Evolutionary conservation across 73 alveolate species (phyloP).

Genomic region (Effrenium voratum): DNA sequence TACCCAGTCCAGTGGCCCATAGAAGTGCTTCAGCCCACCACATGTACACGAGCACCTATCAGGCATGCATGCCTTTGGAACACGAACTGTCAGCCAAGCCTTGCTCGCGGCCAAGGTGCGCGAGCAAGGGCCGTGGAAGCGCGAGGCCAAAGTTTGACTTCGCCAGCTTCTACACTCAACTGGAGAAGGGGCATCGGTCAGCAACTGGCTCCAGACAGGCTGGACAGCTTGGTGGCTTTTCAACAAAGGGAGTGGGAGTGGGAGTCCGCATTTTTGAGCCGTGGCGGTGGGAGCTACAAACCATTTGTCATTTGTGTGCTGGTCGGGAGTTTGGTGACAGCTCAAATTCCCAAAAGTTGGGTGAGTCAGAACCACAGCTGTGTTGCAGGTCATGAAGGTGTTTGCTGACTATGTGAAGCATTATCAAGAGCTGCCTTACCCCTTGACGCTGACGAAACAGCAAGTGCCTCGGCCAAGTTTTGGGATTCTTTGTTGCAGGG

Average conservation of each 20-base stretch:
- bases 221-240: background rate
- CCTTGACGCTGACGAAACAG: background rate
- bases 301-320: no score
- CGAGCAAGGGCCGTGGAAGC: background rate
- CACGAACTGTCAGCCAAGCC: no score
- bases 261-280: no score
- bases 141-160: background rate
- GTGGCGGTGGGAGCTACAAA: no score
- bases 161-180: background rate
- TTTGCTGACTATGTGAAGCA: background rate
- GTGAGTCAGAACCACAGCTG: no score
- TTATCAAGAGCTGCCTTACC: background rate
- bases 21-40: no score
- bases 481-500: background rate
- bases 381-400: background rate
- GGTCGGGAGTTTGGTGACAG: no score
- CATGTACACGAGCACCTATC: no score
- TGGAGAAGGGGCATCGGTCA: background rate
- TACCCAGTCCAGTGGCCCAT: no score
- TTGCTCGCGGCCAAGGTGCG: slow-evolving; percentile 4
- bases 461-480: background rate
- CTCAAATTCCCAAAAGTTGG: no score
- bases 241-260: background rate
- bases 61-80: no score
- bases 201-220: background rate